These are phyloP conservation scores for Staphylotrichum tortipilum DNA, from an alignment of 495 filamentous ascomycete genomes.

Conservation along the genomic window DNA sequence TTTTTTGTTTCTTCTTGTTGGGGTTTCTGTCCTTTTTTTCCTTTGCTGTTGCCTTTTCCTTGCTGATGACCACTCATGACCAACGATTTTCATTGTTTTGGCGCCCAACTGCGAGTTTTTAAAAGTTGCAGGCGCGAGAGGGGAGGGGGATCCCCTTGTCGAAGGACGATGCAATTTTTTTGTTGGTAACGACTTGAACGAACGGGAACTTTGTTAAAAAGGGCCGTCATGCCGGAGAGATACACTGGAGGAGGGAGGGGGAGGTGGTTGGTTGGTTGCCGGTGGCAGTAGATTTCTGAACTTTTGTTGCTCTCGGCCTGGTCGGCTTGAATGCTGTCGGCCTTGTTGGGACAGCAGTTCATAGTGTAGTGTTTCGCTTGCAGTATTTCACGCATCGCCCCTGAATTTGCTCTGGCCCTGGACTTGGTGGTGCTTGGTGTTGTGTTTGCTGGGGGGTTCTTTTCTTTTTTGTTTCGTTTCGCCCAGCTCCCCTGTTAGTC, in stretches of 20 bases:
- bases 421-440: no score
- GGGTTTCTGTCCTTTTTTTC: neutral
- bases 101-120: no score
- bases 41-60: conserved; percentile 10
- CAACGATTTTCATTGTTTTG: conserved; percentile 20
- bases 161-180: conserved; percentile 24
- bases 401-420: no score
- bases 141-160: no score
- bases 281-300: conserved; percentile 2
- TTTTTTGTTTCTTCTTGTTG: conserved; percentile 2
- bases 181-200: conserved; percentile 33
- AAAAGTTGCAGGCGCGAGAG: conserved; percentile 17
- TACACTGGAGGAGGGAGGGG: conserved; percentile 5
- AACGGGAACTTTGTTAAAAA: conserved; percentile 28
- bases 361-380: conserved; percentile 8
- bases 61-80: conserved; percentile 30
- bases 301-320: no score
- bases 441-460: no score
- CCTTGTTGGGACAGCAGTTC: no score
- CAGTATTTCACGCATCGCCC: neutral
- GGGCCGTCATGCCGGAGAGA: conserved; percentile 11
- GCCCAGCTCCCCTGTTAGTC: no score
- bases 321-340: no score
- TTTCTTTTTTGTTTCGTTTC: no score
- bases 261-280: neutral